These are phyloP conservation scores for Coelastrella sp. DNA, from an alignment of 139 green algal species.

Conservation along the genomic window DNA sequence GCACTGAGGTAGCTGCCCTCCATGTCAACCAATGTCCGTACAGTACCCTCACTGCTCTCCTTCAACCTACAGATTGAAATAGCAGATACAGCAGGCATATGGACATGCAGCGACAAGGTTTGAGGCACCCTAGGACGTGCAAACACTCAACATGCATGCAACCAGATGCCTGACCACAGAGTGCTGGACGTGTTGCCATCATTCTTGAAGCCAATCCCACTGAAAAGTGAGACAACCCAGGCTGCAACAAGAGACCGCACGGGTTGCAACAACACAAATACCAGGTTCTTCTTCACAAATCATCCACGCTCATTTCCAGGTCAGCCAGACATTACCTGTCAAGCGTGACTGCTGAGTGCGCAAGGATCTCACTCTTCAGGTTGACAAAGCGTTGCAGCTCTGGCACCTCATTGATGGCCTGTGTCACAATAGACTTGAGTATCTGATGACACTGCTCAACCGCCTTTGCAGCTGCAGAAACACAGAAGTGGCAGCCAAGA, in stretches of 20 bases:
- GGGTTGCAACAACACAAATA: no score
- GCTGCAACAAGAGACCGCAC: conserved; percentile 33
- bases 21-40: conserved; percentile 94
- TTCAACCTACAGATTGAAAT: conserved; percentile 6
- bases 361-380: conserved; percentile 87
- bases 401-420: conserved; percentile 77
- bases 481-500: not conserved
- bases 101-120: not conserved
- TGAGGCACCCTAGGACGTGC: not conserved
- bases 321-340: conserved; percentile 58
- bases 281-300: no score
- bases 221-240: no score
- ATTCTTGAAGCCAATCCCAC: no score
- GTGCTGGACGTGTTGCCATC: no score
- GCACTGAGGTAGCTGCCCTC: conserved; percentile 93
- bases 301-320: no score
- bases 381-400: conserved; percentile 85
- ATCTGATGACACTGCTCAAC: conserved; percentile 74
- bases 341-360: conserved; percentile 73
- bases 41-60: conserved; percentile 56
- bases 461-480: conserved; percentile 14
- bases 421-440: conserved; percentile 86
- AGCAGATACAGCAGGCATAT: not conserved
- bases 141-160: no score
- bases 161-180: no score